Conservation (phyloP, 208 protist species). For the Crithidia expoeki region DNA sequence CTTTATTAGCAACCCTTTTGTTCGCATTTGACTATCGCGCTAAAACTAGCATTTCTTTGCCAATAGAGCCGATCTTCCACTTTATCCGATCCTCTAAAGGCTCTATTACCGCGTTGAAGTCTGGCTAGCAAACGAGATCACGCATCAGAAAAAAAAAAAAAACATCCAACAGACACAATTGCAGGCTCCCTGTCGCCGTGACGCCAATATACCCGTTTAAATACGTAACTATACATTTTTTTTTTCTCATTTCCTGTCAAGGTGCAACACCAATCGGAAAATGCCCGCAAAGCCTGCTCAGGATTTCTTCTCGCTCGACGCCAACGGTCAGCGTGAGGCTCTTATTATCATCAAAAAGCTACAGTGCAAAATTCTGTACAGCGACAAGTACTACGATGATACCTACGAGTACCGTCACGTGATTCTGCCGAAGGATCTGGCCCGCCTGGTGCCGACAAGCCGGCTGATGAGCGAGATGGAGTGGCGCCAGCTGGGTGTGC, state of each 20-base stretch:
- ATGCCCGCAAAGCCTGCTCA: slow-evolving; percentile 46
- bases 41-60: no score
- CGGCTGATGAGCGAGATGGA: slow-evolving; percentile 96
- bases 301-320: slow-evolving; percentile 88
- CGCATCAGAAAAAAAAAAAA: no score
- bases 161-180: no score
- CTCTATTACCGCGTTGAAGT: no score
- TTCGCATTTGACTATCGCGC: no score
- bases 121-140: no score
- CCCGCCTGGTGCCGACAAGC: slow-evolving; percentile 88
- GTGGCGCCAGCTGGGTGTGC: slow-evolving; percentile 97
- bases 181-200: no score
- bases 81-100: no score
- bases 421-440: slow-evolving; percentile 96
- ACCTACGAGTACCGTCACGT: slow-evolving; percentile 98
- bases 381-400: slow-evolving; percentile 97
- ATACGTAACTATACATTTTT: neutral
- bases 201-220: no score
- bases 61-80: no score
- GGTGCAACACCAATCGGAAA: neutral
- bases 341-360: slow-evolving; percentile 82
- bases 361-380: slow-evolving; percentile 94
- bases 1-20: no score
- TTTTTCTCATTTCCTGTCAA: neutral
- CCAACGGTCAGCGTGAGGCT: slow-evolving; percentile 69